These are phyloP conservation scores for Talaromyces verruculosus DNA, from an alignment of 2,329 filamentous ascomycete genomes.

Conservation along the genomic window DNA sequence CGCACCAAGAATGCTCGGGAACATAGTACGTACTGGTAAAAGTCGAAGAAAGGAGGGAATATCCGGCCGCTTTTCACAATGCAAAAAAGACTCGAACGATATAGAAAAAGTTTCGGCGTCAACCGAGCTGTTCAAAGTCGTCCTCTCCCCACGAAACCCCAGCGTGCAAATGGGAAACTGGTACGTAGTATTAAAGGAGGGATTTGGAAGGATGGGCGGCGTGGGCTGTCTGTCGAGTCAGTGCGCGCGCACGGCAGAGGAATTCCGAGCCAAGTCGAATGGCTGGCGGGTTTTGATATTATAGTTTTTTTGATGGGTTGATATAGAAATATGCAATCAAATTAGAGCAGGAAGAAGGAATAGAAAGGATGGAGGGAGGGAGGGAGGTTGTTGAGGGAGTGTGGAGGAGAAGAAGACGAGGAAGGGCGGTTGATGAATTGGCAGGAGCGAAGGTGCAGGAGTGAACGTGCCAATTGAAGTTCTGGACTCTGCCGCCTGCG, in stretches of 20 bases:
- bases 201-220: neutral
- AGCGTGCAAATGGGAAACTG: neutral
- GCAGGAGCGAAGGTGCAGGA: neutral
- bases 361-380: neutral
- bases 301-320: neutral
- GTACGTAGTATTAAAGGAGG: neutral
- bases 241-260: neutral
- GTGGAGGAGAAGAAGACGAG: neutral
- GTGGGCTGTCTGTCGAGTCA: slow-evolving; percentile 6
- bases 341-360: neutral
- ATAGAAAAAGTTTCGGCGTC: neutral
- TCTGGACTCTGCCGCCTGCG: slow-evolving; percentile 16
- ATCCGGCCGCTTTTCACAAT: neutral
- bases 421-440: slow-evolving; percentile 17
- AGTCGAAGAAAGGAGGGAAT: neutral
- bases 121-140: neutral
- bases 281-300: neutral
- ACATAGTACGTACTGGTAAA: neutral
- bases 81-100: neutral
- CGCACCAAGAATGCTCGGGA: slow-evolving; percentile 7
- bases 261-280: neutral
- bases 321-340: neutral
- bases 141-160: neutral
- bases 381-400: neutral
- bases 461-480: slow-evolving; percentile 16